Evolutionary conservation across 805 yeast genomes (phyloP), one percentile per base, ranked within the genome.

Genomic region (Jamesozyma jinghongensis): DNA sequence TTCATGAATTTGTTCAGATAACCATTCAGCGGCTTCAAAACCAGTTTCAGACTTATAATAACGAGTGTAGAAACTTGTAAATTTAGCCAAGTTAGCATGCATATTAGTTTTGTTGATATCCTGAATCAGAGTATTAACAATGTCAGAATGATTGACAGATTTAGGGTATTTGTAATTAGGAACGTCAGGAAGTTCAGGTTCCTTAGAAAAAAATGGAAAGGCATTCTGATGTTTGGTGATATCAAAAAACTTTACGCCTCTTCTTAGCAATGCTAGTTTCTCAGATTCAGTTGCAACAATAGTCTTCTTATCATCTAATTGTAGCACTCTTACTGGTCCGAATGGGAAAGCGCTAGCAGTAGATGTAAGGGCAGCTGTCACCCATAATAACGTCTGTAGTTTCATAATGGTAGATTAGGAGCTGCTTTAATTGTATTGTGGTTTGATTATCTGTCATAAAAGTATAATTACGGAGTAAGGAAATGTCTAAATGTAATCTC

Each of bases 41-140:
- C 96, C 97, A n/a, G 71, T 55, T 19, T 74, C 70, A 1, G 85
- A 74, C 57, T 81, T 79, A 64, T 85, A 85, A 58, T 81, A 84
- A 42, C 97, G 71, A 16, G 87, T 79, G 61, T 66, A 75, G 57
- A 85, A 85, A 32, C 82, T 73, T 4, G 88, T 68, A 55, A 85
- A 78, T 37, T 70, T 62, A 17, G 76, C 74, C 59, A 86, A 68
- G 50, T 74, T 74, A 19, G 63, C 61, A 52, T 72, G 65, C 64
- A 83, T 70, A 27, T 61, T 57, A 12, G 60, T 66, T 40, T 62
- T 62, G 47, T 73, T 69, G 42, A 85, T 74, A 3, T 66, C 43
- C 5, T 57, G 50, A 33, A 69, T 55, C 32, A 81, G 56, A 4
- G 61, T 50, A 1, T 57, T 45, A 12, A 84, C 74, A 10, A 59